Conservation (phyloP, 139 green algal genomes). For the Chlorokybus atmophyticus region DNA sequence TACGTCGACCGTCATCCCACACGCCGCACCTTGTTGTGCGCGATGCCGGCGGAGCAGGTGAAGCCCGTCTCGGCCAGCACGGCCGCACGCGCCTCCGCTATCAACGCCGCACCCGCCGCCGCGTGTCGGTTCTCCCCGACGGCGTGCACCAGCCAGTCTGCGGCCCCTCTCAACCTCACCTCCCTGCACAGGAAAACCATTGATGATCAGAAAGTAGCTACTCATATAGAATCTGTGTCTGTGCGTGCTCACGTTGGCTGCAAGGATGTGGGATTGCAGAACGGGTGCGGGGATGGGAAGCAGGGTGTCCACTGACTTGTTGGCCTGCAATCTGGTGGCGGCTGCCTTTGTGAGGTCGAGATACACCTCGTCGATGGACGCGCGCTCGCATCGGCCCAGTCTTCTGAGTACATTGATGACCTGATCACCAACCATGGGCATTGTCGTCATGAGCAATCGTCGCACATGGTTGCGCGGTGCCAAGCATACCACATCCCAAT, state of each 20-base stretch:
- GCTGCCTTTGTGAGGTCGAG: conserved; percentile 56
- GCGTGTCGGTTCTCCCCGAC: conserved; percentile 46
- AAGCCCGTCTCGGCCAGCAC: conserved; percentile 54
- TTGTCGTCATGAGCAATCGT: no score
- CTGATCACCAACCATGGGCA: no score
- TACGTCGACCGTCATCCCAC: no score
- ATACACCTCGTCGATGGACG: conserved; percentile 72
- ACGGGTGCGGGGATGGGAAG: neutral
- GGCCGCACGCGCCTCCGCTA: conserved; percentile 39
- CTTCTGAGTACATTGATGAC: conserved; percentile 40
- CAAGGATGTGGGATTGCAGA: no score
- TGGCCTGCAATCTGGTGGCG: conserved; percentile 23
- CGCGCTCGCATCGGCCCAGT: conserved; percentile 41
- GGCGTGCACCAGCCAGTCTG: no score
- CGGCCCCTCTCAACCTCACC: no score
- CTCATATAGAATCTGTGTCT: no score
- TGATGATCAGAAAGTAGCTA: no score
- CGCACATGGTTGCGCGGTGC: no score
- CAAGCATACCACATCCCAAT: no score
- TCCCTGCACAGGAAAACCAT: no score
- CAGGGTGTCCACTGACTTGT: neutral
- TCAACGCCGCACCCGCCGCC: conserved; percentile 42
- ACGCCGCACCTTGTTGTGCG: conserved; percentile 49
- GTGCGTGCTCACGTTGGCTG: no score
- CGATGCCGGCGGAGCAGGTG: conserved; percentile 54